phyloP scores from a whole-genome alignment of 169 alveolate species.

The Plasmodium vinckei region DNA sequence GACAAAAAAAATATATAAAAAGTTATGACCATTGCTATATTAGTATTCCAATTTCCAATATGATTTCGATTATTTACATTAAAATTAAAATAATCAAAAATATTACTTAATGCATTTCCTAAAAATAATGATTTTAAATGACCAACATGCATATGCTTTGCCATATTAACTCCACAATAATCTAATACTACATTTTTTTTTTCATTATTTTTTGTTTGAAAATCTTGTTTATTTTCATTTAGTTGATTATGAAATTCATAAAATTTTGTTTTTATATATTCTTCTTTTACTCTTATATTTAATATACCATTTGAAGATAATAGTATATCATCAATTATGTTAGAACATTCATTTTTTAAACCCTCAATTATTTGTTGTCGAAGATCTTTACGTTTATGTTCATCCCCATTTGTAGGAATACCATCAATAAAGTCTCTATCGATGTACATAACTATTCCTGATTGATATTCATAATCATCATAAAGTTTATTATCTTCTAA shows the following conservation, averaged over 20 bases:
- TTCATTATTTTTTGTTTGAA: not conserved
- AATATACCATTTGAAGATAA: constrained; percentile 26
- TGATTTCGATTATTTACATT: constrained; percentile 80
- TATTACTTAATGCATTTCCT: constrained; percentile 82
- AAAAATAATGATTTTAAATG: constrained; percentile 83
- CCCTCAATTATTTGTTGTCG: not conserved
- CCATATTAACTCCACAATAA: constrained; percentile 84
- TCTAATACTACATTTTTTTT: constrained; percentile 70
- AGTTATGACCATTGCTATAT: constrained; percentile 37
- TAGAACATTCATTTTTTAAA: not conserved
- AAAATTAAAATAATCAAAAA: constrained; percentile 76
- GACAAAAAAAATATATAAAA: constrained; percentile 35
- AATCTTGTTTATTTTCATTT: not conserved
- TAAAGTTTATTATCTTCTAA: constrained; percentile 53
- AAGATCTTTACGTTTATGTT: constrained; percentile 8
- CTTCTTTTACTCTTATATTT: constrained; percentile 16
- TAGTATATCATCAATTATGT: constrained; percentile 1
- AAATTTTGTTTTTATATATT: not conserved
- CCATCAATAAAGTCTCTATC: not conserved
- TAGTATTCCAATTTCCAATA: constrained; percentile 83
- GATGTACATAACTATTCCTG: constrained; percentile 41
- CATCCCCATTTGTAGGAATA: not conserved
- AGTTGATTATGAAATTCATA: not conserved
- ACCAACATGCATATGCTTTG: constrained; percentile 85
- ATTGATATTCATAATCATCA: constrained; percentile 44